A percentile compares a stretch with the other conserved stretches of the same genome.
phyloP scores from a whole-genome alignment of 352 stramenopile species.

The Phytopythium aichiense region DNA sequence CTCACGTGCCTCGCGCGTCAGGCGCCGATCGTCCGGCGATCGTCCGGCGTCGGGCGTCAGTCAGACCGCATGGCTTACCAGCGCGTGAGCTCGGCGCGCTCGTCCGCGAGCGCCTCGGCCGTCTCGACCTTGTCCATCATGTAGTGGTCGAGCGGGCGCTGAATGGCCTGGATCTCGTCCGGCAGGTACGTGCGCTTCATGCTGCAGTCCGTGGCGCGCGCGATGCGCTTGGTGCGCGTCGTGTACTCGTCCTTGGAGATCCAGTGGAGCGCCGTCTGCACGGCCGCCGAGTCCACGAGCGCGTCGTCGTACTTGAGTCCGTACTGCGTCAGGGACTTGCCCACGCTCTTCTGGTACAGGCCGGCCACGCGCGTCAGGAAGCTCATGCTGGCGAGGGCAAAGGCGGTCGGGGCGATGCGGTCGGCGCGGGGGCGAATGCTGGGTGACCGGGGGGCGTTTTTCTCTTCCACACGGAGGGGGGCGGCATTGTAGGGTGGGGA shows the following conservation, averaged over 20 bases:
- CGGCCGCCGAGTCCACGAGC: conserved; percentile 75
- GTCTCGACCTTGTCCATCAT: conserved; percentile 47
- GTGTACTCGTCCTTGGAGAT: conserved; percentile 74
- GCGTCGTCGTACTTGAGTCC: conserved; percentile 87
- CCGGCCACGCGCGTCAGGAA: conserved; percentile 53
- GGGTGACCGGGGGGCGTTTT: no score
- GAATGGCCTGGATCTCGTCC: conserved; percentile 84
- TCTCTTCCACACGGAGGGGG: no score
- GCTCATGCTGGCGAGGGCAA: conserved; percentile 25
- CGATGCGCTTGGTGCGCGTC: conserved; percentile 74
- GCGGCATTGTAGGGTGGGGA: no score
- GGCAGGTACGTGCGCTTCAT: conserved; percentile 83
- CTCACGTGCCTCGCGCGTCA: no score
- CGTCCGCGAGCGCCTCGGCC: conserved; percentile 55
- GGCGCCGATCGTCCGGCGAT: no score
- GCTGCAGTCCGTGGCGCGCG: conserved; percentile 76
- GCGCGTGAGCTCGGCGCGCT: conserved; percentile 76
- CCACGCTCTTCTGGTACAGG: conserved; percentile 82
- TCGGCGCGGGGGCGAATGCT: no score
- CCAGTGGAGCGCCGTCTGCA: conserved; percentile 81
- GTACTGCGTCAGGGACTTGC: conserved; percentile 77
- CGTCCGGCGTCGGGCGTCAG: no score
- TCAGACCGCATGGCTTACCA: conserved; percentile 44
- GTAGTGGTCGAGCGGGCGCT: conserved; percentile 79
- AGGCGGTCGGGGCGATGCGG: not conserved